Percentiles rank a stretch among this genome's conserved stretches.
These are phyloP conservation scores for Pestalotiopsis fici DNA, from an alignment of 2,329 filamentous ascomycete species.

Conservation along the genomic window DNA sequence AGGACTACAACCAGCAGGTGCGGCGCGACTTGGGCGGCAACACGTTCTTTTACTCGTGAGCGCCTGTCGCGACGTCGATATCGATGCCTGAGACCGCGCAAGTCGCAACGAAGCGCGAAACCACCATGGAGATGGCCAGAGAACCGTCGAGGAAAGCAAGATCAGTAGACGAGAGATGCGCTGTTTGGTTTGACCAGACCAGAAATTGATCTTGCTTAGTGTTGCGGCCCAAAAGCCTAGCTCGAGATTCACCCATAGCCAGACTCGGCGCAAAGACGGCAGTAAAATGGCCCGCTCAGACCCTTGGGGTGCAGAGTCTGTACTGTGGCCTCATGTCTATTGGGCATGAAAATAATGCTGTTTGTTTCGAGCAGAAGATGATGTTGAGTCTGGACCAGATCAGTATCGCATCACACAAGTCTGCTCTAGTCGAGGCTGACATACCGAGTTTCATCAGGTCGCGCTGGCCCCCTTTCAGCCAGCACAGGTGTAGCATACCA, in stretches of 20 bases:
- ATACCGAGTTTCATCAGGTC: background rate
- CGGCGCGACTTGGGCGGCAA: slow-evolving; percentile 87
- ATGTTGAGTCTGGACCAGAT: background rate
- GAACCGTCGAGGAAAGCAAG: background rate
- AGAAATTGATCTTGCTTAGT: background rate
- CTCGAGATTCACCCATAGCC: background rate
- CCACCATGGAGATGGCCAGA: background rate
- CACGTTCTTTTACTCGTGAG: slow-evolving; percentile 80
- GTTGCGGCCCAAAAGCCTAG: background rate
- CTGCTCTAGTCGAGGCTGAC: background rate
- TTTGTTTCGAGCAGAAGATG: slow-evolving; percentile 4
- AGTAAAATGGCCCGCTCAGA: background rate
- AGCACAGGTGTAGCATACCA: background rate
- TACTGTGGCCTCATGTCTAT: background rate
- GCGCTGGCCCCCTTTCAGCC: background rate
- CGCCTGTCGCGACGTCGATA: slow-evolving; percentile 11
- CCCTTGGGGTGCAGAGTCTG: background rate
- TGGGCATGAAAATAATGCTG: background rate
- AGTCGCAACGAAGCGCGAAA: background rate
- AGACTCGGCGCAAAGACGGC: background rate
- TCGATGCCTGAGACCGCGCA: background rate
- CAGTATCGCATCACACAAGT: background rate
- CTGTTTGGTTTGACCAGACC: background rate
- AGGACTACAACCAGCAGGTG: slow-evolving; percentile 77
- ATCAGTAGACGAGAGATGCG: background rate